These are phyloP conservation scores for Phaeosphaeria sp. DNA, from an alignment of 2,329 filamentous ascomycete genomes.

Conservation along the genomic window DNA sequence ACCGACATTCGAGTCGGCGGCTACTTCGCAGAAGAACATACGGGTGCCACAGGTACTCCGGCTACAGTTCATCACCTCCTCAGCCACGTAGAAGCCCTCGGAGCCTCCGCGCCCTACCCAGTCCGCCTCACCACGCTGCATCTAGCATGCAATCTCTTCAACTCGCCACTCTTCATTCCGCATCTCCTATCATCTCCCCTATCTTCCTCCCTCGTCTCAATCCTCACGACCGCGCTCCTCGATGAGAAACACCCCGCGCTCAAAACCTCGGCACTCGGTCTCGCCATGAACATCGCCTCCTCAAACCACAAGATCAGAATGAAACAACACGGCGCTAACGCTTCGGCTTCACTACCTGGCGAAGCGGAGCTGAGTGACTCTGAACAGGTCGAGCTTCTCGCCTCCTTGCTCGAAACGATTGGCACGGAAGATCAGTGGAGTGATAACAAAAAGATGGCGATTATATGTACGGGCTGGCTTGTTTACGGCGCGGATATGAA, in stretches of 20 bases:
- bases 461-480: slow-evolving; percentile 78
- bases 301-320: slow-evolving; percentile 72
- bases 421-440: slow-evolving; percentile 54
- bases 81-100: slow-evolving; percentile 61
- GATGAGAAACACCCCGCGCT: slow-evolving; percentile 77
- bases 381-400: slow-evolving; percentile 81
- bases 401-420: slow-evolving; percentile 80
- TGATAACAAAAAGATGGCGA: slow-evolving; percentile 78
- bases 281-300: slow-evolving; percentile 82
- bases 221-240: slow-evolving; percentile 80
- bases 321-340: slow-evolving; percentile 53
- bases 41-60: slow-evolving; percentile 56
- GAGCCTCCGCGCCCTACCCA: slow-evolving; percentile 72
- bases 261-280: slow-evolving; percentile 79
- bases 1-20: slow-evolving; percentile 80
- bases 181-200: slow-evolving; percentile 60
- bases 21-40: slow-evolving; percentile 78
- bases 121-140: slow-evolving; percentile 85
- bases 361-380: slow-evolving; percentile 64
- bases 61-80: slow-evolving; percentile 64
- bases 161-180: slow-evolving; percentile 72
- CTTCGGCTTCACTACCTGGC: slow-evolving; percentile 14
- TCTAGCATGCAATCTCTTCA: slow-evolving; percentile 84
- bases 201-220: slow-evolving; percentile 67
- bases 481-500: slow-evolving; percentile 73